Evolutionary conservation across 2,329 filamentous ascomycete genomes (phyloP), one percentile per base, ranked within the genome.

Genomic region (Neonectria neomacrospora): DNA sequence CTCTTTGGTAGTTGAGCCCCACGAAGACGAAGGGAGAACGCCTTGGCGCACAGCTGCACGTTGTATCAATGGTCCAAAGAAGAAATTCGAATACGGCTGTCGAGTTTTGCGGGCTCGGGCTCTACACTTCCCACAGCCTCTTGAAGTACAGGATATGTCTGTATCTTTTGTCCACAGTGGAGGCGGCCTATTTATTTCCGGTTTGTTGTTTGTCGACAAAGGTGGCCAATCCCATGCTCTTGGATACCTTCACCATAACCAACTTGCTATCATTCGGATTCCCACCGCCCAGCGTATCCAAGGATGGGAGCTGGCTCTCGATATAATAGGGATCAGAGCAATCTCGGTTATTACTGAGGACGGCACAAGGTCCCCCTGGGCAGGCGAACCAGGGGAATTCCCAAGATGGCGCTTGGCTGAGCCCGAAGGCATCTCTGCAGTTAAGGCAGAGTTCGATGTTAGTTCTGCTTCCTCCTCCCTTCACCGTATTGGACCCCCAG

Each of bases 371-470:
- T 66, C 65, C 3, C 5, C 53, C 2, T 67, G 63, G 63, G 60
- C 63, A n/a, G 55, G 60, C 4, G 54, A 53, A 5, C 60, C 60
- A 6, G 48, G 12, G 12, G 14, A 52, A 11, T 56, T 54, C 5
- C 59, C 65, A 16, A 61, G 28, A 39, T 64, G 63, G 65, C 63
- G 26, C 20, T 34, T 67, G 32, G 52, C 50, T 1, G 57, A 47
- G 20, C 10, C 30, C 5, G 20, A 54, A 32, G 54, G 50, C 4
- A 37, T 68, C 41, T 50, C 34, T 47, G 54, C 59, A 18, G 37
- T 67, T n/a, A 57, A 59, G 22, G 67, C 57, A 39, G 65, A 67
- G 23, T 65, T 68, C 22, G 67, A 68, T 48, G 65, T 66, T 3
- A 20, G 58, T 58, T 37, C 11, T 42, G 16, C 28, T 34, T 30